phyloP scores from a whole-genome alignment of 192 early-diverging fungal species.

The Ambispora gerdemannii region DNA sequence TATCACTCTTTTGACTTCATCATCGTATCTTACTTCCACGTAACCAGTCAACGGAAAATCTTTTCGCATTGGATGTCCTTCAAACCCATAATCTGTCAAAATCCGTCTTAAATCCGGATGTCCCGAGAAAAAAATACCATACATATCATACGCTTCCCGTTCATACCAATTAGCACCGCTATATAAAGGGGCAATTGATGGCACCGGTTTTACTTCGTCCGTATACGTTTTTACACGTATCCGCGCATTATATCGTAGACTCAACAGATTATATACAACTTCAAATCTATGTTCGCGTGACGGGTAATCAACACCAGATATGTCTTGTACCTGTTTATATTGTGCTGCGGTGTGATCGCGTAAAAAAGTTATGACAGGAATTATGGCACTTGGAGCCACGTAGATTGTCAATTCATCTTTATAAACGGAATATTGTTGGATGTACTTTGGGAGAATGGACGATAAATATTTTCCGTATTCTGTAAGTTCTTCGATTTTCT shows the following conservation, averaged over 20 bases:
- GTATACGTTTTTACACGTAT: conserved; percentile 98
- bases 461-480: conserved; percentile 89
- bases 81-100: conserved; percentile 98
- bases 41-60: conserved; percentile 99
- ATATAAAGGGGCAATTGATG: conserved; percentile 77
- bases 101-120: conserved; percentile 97
- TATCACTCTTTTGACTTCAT: conserved; percentile 96
- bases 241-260: conserved; percentile 83
- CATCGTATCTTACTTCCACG: conserved; percentile 97
- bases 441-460: conserved; percentile 85
- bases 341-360: conserved; percentile 89
- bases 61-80: conserved; percentile 92
- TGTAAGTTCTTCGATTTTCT: conserved; percentile 49
- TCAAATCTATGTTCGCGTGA: conserved; percentile 92
- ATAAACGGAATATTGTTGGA: conserved; percentile 97
- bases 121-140: conserved; percentile 90
- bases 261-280: conserved; percentile 91
- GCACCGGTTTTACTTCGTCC: conserved; percentile 86
- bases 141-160: conserved; percentile 99
- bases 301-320: conserved; percentile 91
- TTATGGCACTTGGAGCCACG: conserved; percentile 77
- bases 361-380: conserved; percentile 83
- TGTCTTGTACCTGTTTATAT: conserved; percentile 89
- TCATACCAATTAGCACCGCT: conserved; percentile 95
- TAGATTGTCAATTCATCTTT: conserved; percentile 97